phyloP scores from a whole-genome alignment of 2,329 filamentous ascomycete species.

The Ophiostoma ips region DNA sequence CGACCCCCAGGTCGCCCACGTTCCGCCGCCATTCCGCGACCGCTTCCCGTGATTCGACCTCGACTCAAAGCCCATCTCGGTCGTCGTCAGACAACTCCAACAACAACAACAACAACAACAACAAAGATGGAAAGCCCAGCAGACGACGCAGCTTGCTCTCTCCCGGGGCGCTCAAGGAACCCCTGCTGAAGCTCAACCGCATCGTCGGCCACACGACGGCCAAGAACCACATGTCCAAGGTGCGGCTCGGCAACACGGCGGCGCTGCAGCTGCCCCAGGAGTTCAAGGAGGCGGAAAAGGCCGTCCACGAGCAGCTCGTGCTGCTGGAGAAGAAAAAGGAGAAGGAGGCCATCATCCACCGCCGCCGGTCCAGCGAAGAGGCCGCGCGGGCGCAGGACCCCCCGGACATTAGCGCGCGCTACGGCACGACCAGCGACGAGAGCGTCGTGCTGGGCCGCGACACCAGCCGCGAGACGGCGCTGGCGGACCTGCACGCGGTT shows the following conservation, averaged over 20 bases:
- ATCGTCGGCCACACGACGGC: constrained; percentile 24
- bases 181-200: constrained; percentile 25
- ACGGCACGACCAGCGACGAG: constrained; percentile 17
- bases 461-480: constrained; percentile 11
- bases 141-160: too few relatives aligned
- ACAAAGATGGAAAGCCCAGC: too few relatives aligned
- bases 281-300: constrained; percentile 15
- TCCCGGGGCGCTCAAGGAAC: constrained; percentile 19
- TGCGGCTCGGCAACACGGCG: constrained; percentile 24
- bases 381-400: constrained; percentile 17
- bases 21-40: too few relatives aligned
- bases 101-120: too few relatives aligned
- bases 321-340: constrained; percentile 22
- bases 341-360: constrained; percentile 18
- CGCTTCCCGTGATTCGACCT: too few relatives aligned
- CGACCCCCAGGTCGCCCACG: too few relatives aligned
- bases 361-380: constrained; percentile 24
- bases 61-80: too few relatives aligned
- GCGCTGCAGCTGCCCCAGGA: constrained; percentile 20
- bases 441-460: constrained; percentile 13
- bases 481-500: constrained; percentile 14
- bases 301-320: constrained; percentile 22
- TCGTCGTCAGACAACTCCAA: too few relatives aligned
- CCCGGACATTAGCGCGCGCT: constrained; percentile 18
- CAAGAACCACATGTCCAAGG: constrained; percentile 26